Conservation (phyloP, 2,329 filamentous ascomycete species). For the Madurella fahalii region DNA sequence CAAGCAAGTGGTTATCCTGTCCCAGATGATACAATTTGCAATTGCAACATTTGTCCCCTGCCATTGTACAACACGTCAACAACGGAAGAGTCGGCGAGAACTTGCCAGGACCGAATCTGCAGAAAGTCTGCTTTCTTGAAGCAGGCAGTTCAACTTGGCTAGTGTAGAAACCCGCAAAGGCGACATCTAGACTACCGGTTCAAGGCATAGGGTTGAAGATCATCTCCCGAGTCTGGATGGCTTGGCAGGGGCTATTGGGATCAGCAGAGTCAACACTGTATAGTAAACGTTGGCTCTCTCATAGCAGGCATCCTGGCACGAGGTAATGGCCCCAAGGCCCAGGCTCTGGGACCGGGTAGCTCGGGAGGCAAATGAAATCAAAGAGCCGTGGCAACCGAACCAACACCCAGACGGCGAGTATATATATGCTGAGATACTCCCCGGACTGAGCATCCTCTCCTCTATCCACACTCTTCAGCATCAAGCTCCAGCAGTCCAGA, state of each 20-base stretch:
- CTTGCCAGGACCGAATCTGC: no score
- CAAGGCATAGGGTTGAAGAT: constrained; percentile 12
- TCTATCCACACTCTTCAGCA: neutral
- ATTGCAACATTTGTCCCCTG: no score
- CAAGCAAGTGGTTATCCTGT: no score
- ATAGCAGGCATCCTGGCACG: neutral
- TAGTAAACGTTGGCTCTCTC: no score
- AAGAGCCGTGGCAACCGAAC: neutral
- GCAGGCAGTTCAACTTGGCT: no score
- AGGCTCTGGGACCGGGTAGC: no score
- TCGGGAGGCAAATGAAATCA: neutral
- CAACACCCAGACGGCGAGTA: neutral
- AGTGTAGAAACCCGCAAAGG: no score
- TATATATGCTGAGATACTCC: neutral
- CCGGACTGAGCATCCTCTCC: neutral
- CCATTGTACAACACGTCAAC: no score
- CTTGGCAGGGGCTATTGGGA: constrained; percentile 16
- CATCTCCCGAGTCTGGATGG: neutral
- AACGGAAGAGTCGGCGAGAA: no score
- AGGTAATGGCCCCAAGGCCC: neutral
- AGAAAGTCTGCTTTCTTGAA: no score
- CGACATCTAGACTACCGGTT: neutral
- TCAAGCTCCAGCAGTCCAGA: constrained; percentile 9
- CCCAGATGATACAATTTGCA: no score
- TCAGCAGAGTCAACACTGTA: constrained; percentile 13